Conservation (phyloP, 805 yeast genomes). For the Metschnikowia proteae region DNA sequence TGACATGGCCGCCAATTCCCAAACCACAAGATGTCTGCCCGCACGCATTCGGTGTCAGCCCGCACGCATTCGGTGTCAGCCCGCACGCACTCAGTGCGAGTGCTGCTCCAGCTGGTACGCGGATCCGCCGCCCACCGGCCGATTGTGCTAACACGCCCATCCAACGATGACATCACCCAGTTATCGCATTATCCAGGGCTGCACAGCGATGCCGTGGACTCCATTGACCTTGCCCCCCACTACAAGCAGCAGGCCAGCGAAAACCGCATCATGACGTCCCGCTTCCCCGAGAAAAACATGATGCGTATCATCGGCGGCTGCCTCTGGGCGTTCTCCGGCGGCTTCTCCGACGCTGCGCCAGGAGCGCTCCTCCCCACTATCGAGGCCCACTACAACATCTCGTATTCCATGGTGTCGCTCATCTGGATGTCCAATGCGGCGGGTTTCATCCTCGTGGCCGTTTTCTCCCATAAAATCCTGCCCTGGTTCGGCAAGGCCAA, state of each 20-base stretch:
- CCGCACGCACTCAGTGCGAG: too few species aligned
- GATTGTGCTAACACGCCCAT: conserved; percentile 8
- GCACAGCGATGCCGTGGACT: background rate
- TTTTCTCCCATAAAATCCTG: conserved; percentile 16
- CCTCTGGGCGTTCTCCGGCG: conserved; percentile 17
- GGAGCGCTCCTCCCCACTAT: conserved; percentile 23
- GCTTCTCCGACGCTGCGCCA: conserved; percentile 21
- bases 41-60: too few species aligned
- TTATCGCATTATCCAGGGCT: conserved; percentile 2
- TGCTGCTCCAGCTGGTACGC: background rate
- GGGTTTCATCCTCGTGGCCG: conserved; percentile 20
- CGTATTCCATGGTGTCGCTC: conserved; percentile 20
- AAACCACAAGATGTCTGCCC: too few species aligned
- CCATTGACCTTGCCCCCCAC: background rate
- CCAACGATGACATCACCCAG: conserved; percentile 14
- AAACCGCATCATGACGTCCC: conserved; percentile 14
- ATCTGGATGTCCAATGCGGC: conserved; percentile 22
- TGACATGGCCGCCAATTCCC: too few species aligned
- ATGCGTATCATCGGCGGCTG: conserved; percentile 18
- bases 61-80: too few species aligned
- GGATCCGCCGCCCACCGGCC: conserved; percentile 5
- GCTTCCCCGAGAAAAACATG: conserved; percentile 16
- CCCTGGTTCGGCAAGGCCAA: conserved; percentile 17
- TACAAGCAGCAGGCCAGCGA: conserved; percentile 9
- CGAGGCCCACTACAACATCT: conserved; percentile 18